Base-by-base conservation (phyloP, 2,329 filamentous ascomycete species). In the Pseudogymnoascus sp. region DNA sequence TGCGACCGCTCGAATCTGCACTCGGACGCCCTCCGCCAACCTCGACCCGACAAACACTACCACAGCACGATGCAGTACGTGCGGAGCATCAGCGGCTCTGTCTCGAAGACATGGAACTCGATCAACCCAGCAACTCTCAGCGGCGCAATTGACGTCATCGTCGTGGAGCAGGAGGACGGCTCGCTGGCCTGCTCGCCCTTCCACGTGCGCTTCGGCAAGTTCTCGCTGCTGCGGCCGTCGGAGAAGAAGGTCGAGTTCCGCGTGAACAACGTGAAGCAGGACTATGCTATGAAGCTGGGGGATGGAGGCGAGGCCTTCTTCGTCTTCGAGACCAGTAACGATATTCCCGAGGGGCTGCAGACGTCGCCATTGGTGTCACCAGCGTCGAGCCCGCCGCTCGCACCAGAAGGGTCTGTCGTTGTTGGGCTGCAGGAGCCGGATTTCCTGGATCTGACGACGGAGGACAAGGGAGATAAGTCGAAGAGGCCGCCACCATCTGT, bases 201-300 rank as follows among this genome's bases (percentile, higher is more conserved):
- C 76, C 94, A 99, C 75, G 94, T 99, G 67, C 92, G 94, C 70
- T 99, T 99, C 75, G 94, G 94, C 75, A 99, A 99, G 78, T 97
- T 97, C 79, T 96, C 93, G 63, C 82, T 99, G 38, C 78, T 99
- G 70, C 89, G 94, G 20, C 94, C 94, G 0, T 97, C 87, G 63
- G 94, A 99, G 76, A 99, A 99, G 78, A 99, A 97, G 83, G 94
- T 99, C 70, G 92, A 97, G 76, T 99, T 99, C 77, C 84, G 84
- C 69, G 92, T 99, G 81, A 99, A 99, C 80, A 89, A 90, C 70
- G 78, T 83, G 64, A 95, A 94, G 76, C 92, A 96, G 74, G 82
- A 94, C 67, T 97, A 96, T 78, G 86, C 94, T 54, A 99, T 99
- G 94, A 99, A 99, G 77, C 82, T 99, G 18, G 94, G 94, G 47